phyloP scores from a whole-genome alignment of 75 land plant species.

The Selaginella tamariscina region DNA sequence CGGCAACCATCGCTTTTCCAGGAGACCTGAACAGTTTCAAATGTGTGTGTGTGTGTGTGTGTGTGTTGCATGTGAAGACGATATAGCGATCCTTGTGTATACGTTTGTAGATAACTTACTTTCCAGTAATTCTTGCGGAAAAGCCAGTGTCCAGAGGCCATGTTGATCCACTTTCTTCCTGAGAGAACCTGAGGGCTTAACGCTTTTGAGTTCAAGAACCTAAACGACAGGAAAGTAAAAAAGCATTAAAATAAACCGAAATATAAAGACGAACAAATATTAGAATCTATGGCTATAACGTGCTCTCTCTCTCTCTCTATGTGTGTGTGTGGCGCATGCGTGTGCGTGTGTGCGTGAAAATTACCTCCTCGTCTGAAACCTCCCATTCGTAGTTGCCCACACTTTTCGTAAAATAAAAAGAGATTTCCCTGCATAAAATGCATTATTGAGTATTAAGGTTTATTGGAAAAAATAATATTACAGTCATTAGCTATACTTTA shows the following conservation, averaged over 20 bases:
- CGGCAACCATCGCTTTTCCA: slow-evolving; percentile 55
- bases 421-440: slow-evolving; percentile 43
- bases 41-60: too few species aligned
- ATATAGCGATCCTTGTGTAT: too few species aligned
- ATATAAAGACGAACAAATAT: too few species aligned
- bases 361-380: slow-evolving; percentile 62
- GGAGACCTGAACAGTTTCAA: slow-evolving; percentile 81
- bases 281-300: too few species aligned
- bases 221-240: background rate
- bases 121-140: slow-evolving; percentile 26
- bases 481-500: too few species aligned
- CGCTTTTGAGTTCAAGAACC: background rate
- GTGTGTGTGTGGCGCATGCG: too few species aligned
- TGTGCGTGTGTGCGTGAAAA: too few species aligned
- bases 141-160: slow-evolving; percentile 18
- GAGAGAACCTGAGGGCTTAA: background rate
- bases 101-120: slow-evolving; percentile 12
- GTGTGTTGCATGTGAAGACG: too few species aligned
- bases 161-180: background rate
- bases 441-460: slow-evolving; percentile 8
- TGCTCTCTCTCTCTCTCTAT: too few species aligned
- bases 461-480: background rate
- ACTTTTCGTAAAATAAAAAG: slow-evolving; percentile 77
- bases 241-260: too few species aligned
- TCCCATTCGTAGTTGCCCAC: slow-evolving; percentile 71